phyloP scores from a whole-genome alignment of 306 rosid species.

The Quillaja saponaria region DNA sequence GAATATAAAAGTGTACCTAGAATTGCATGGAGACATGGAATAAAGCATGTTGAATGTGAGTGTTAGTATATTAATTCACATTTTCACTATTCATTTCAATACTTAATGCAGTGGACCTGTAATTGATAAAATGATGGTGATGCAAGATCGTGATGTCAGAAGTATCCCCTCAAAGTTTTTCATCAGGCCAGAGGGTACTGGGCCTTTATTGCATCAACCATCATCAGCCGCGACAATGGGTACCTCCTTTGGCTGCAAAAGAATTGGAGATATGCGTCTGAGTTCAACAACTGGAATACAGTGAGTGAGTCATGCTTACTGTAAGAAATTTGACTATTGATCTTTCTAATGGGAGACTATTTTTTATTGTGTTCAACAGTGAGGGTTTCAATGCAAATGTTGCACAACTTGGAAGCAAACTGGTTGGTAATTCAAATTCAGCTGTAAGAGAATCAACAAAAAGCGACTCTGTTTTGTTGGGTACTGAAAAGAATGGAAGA shows the following conservation, averaged over 20 bases:
- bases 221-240: conserved; percentile 40
- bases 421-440: conserved; percentile 30
- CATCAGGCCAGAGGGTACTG: conserved; percentile 35
- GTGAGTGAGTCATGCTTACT: conserved; percentile 43
- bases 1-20: conserved; percentile 2
- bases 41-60: conserved; percentile 4
- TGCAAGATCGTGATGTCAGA: conserved; percentile 40
- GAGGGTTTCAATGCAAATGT: conserved; percentile 39
- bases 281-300: conserved; percentile 38
- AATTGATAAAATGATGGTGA: conserved; percentile 27
- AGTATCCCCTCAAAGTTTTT: conserved; percentile 34
- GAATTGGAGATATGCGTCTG: conserved; percentile 35
- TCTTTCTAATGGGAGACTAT: conserved; percentile 28
- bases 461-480: conserved; percentile 28
- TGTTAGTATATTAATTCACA: conserved; percentile 2
- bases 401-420: conserved; percentile 43
- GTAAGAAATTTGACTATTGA: conserved; percentile 24
- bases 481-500: conserved; percentile 42
- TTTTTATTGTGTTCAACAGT: conserved; percentile 41
- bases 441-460: conserved; percentile 41
- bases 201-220: conserved; percentile 34
- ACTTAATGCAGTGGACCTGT: conserved; percentile 47
- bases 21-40: too few relatives aligned
- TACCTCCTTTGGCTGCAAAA: conserved; percentile 39
- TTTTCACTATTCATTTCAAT: too few relatives aligned